phyloP scores from a whole-genome alignment of 179 eudicot genomes.

The Beta corolliflora region DNA sequence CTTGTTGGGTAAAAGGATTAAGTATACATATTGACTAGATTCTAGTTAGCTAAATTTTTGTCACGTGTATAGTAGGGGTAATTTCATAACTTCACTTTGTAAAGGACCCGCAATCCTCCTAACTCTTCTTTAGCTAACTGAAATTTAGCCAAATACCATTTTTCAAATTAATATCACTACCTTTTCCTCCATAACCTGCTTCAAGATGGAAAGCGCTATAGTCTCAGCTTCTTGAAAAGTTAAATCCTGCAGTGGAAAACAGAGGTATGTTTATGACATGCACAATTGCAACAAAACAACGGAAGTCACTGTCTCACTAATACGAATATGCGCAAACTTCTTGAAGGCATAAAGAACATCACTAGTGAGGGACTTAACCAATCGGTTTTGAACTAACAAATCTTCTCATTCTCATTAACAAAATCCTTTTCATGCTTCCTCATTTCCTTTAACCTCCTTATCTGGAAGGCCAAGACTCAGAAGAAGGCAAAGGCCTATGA shows the following conservation, averaged over 20 bases:
- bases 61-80: too few species aligned
- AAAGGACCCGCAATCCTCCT: too few species aligned
- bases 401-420: neutral
- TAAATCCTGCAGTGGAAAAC: constrained; percentile 57
- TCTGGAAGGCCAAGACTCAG: neutral
- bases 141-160: too few species aligned
- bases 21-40: too few species aligned
- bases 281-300: neutral
- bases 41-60: too few species aligned
- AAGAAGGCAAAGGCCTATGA: neutral
- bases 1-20: neutral
- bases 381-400: neutral
- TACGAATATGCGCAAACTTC: neutral
- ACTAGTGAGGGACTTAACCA: too few species aligned
- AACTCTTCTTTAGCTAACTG: too few species aligned
- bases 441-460: neutral
- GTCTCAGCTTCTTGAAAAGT: constrained; percentile 89
- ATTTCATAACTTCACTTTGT: too few species aligned
- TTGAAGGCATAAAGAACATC: neutral
- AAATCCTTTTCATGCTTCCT: neutral
- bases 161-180: constrained; percentile 28
- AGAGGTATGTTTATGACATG: neutral
- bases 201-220: constrained; percentile 89
- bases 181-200: constrained; percentile 99
- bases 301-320: neutral